Evolutionary conservation across 2,329 filamentous ascomycete genomes (phyloP).

Genomic region (Periconia digitata): DNA sequence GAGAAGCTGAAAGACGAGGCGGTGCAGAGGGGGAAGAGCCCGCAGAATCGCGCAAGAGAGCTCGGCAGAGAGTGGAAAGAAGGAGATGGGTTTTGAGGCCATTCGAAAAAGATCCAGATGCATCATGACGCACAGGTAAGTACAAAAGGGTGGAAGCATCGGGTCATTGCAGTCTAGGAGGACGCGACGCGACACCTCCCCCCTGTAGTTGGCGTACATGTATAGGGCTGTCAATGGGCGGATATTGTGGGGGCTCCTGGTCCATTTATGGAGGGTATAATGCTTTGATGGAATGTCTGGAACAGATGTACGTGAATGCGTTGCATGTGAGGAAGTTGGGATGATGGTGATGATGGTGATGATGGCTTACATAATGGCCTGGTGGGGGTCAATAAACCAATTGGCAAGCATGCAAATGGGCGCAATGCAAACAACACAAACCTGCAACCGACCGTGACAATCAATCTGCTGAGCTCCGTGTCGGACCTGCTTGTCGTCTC

Average conservation of each 20-base stretch:
- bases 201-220: too few species aligned
- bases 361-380: too few species aligned
- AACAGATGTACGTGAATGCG: too few species aligned
- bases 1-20: slow-evolving; percentile 48
- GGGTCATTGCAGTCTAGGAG: not conserved
- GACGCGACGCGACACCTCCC: too few species aligned
- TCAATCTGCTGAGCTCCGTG: slow-evolving; percentile 7
- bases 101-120: not conserved
- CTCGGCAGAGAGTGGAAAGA: slow-evolving; percentile 56
- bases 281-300: too few species aligned
- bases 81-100: slow-evolving; percentile 58
- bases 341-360: too few species aligned
- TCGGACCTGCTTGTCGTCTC: slow-evolving; percentile 12
- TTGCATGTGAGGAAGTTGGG: too few species aligned
- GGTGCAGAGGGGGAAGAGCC: slow-evolving; percentile 53
- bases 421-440: slow-evolving; percentile 37
- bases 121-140: not conserved
- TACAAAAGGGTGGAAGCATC: not conserved
- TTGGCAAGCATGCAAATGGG: not conserved
- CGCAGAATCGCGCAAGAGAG: slow-evolving; percentile 54
- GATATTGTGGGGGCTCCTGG: not conserved
- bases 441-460: slow-evolving; percentile 10
- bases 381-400: not conserved
- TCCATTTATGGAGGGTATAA: not conserved
- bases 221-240: too few species aligned